Base-by-base conservation (phyloP, 164 flowering plant genomes). In the Buxus sempervirens region DNA sequence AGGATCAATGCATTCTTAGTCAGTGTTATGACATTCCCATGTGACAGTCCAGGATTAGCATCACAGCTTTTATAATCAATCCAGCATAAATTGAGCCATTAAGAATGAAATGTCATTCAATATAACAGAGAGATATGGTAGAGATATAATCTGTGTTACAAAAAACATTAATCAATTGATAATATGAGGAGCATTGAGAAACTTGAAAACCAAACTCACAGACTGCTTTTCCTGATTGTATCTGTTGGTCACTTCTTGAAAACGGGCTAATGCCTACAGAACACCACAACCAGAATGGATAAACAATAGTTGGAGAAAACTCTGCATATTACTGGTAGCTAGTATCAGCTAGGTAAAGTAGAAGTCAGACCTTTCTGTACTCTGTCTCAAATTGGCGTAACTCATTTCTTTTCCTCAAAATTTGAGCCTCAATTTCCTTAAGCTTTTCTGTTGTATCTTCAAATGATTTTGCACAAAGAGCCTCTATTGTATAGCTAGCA, bases 371-470 rank as follows among this genome's bases (percentile, higher is more conserved):
- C 82, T 82, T 84, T 76, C 89, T 79, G 70, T 88, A 90, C 63
- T 90, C 96, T 21, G 81, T 82, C 78, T 90, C 93, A 76, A 90
- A 90, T 57, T 86, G 89, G 48, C 93, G 91, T 36, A 90, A 79
- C 76, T 90, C 96, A 70, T 76, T 84, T 75, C 96, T 87, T 76
- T 90, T 88, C 65, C 78, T 75, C 64, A 90, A 83, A 77, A 90
- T 88, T 73, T 84, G 86, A 71, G 84, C 85, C 72, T 90, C 96
- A 70, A 90, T 77, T 21, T 87, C 96, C 76, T 85, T 81, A 38
- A 90, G 86, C 74, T 83, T 88, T 65, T 74, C 70, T 4, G 86
- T 79, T 16, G 90, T 80, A 45, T 90, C 91, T 75, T 83, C 86
- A 58, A 81, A 88, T 45, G 96, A 19, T 70, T 84, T 86, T 8